phyloP scores from a whole-genome alignment of 1,139 yeast species.

The Yamadazyma friedrichii region DNA sequence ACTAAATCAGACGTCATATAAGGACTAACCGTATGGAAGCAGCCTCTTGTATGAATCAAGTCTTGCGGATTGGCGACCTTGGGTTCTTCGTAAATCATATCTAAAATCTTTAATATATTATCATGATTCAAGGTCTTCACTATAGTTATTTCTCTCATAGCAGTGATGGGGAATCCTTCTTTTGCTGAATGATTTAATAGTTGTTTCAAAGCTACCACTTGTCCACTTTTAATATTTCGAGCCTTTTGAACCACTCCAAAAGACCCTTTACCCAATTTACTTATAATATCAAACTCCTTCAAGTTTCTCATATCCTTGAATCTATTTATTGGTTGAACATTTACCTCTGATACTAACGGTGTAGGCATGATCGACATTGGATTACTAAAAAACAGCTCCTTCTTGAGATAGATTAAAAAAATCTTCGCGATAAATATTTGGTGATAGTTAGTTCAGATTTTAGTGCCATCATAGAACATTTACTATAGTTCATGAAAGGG shows the following conservation, averaged over 20 bases:
- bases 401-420: background rate
- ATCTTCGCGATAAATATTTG: too few relatives aligned
- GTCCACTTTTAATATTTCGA: constrained; percentile 25
- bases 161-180: constrained; percentile 94
- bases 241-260: constrained; percentile 53
- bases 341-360: constrained; percentile 2
- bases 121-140: constrained; percentile 67
- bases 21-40: constrained; percentile 86
- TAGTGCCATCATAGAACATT: too few relatives aligned
- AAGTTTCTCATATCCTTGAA: constrained; percentile 32
- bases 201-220: constrained; percentile 62
- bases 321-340: constrained; percentile 15
- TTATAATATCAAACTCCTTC: constrained; percentile 31
- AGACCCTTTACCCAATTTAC: constrained; percentile 48
- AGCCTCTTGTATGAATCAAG: constrained; percentile 41
- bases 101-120: constrained; percentile 76
- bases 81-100: constrained; percentile 75
- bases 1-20: constrained; percentile 93
- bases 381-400: background rate
- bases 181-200: constrained; percentile 79
- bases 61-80: constrained; percentile 32
- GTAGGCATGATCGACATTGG: constrained; percentile 5
- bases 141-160: constrained; percentile 87
- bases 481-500: too few relatives aligned
- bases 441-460: too few relatives aligned